Base-by-base conservation (phyloP, 306 rosid genomes). In the Quercus rubra region DNA sequence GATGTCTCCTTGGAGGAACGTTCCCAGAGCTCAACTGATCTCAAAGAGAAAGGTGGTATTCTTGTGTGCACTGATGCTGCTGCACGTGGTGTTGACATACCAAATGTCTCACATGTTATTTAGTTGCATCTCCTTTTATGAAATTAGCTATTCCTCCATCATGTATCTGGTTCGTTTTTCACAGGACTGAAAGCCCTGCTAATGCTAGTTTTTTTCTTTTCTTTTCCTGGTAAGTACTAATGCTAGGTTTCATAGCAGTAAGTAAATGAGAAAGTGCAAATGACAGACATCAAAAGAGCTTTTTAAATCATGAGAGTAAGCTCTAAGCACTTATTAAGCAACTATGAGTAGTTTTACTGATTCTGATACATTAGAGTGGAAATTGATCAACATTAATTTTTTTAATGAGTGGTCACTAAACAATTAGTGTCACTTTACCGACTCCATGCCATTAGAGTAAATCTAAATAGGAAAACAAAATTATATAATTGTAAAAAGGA, bases 11-110 rank as follows among this genome's bases (percentile, higher is more conserved):
- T 91, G 91, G 99, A 95, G 85, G 97, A 86, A 85, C 93, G 97
- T 46, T 85, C 93, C 71, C 88, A 88, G 75, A 85, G 91, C 74
- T 83, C 90, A 64, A 81, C 85, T 78, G 95, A 90, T 81, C 93
- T 95, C 83, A 82, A 85, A 25, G 86, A 90, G 84, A 90, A 88
- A 71, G 98, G 99, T 82, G 98, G 99, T 63, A 82, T 92, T 88
- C 91, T 95, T 80, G 98, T 92, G 64, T 95, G 98, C 78, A 95
- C 99, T 43, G 99, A 92, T 87, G 97, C 99, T 72, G 98, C 96
- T 77, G 93, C 99, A 25, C 93, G 97, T 74, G 97, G 99, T 58
- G 90, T 92, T 82, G 97, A 95, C 84, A 92, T 95, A 82, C 88
- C 98, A 63, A 90, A 91, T 67, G 90, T 95, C 79, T 87, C 89